These are phyloP conservation scores for Raddia guianensis DNA, from an alignment of 176 grass and related monocot species.

Conservation along the genomic window DNA sequence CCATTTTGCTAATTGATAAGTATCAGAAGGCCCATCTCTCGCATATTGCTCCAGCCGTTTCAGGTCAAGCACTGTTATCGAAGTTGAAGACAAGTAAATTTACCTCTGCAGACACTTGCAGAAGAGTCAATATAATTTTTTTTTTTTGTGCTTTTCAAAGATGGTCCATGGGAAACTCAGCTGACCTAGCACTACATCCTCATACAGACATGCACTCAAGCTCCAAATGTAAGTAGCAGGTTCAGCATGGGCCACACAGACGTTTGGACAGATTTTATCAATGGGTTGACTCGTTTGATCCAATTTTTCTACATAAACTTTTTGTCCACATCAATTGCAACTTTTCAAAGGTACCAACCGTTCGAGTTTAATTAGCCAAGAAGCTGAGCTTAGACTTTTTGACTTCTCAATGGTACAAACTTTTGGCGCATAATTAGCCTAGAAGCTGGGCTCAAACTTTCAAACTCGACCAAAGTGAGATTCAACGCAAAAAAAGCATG, in stretches of 20 bases:
- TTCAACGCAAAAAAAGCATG: not conserved
- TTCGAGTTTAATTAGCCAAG: not conserved
- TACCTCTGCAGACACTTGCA: not conserved
- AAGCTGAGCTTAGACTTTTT: slow-evolving; percentile 3
- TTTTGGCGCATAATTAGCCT: not conserved
- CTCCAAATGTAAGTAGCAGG: not conserved
- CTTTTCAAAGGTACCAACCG: not conserved
- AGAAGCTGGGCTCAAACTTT: slow-evolving; percentile 5
- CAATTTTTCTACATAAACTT: not conserved
- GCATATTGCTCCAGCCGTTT: slow-evolving; percentile 68
- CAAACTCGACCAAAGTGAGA: not conserved
- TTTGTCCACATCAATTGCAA: not conserved
- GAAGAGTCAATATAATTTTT: not conserved
- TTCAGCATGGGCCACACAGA: slow-evolving; percentile 3
- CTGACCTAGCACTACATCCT: not conserved
- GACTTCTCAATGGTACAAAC: not conserved
- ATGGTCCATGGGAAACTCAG: not conserved
- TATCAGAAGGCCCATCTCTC: slow-evolving; percentile 85
- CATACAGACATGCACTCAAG: slow-evolving; percentile 3
- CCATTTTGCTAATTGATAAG: slow-evolving; percentile 90
- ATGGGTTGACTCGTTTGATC: not conserved
- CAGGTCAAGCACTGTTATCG: slow-evolving; percentile 79
- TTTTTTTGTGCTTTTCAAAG: not conserved
- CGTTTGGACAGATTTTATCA: not conserved
- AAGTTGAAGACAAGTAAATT: slow-evolving; percentile 28